Evolutionary conservation across 2,329 filamentous ascomycete species (phyloP).

Genomic region (Aspergillus fumigatus): DNA sequence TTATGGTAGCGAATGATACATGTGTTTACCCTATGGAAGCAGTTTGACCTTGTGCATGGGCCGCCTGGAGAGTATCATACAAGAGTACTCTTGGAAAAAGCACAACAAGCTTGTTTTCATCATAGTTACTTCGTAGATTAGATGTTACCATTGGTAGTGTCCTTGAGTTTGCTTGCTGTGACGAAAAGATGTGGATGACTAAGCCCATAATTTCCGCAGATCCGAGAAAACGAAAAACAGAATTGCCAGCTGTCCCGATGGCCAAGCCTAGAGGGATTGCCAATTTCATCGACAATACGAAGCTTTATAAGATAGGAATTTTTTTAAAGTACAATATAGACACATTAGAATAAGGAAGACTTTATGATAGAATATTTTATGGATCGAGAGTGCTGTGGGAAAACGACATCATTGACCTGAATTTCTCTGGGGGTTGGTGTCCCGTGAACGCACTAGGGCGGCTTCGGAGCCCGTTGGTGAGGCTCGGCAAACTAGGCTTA

Average conservation of each 20-base stretch:
- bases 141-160: slow-evolving; percentile 1
- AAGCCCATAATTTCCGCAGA: slow-evolving; percentile 34
- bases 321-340: not conserved
- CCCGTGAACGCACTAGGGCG: slow-evolving; percentile 32
- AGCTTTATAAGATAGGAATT: not conserved
- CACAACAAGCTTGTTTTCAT: too few relatives aligned
- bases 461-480: slow-evolving; percentile 32
- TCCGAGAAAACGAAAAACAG: slow-evolving; percentile 33
- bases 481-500: slow-evolving; percentile 38
- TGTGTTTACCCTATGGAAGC: not conserved
- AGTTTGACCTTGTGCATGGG: not conserved
- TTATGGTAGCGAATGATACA: not conserved
- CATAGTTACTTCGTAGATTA: too few relatives aligned
- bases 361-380: not conserved
- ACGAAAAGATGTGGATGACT: slow-evolving; percentile 31
- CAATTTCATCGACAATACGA: not conserved
- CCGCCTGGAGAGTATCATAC: not conserved
- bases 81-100: not conserved
- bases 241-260: slow-evolving; percentile 22
- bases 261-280: not conserved
- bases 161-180: slow-evolving; percentile 26
- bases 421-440: slow-evolving; percentile 8
- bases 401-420: not conserved
- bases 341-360: not conserved
- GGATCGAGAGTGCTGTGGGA: not conserved